Percentiles rank a stretch among this genome's conserved stretches.
Evolutionary conservation across 2,329 filamentous ascomycete genomes (phyloP).

Genomic region (Boeremia exigua): DNA sequence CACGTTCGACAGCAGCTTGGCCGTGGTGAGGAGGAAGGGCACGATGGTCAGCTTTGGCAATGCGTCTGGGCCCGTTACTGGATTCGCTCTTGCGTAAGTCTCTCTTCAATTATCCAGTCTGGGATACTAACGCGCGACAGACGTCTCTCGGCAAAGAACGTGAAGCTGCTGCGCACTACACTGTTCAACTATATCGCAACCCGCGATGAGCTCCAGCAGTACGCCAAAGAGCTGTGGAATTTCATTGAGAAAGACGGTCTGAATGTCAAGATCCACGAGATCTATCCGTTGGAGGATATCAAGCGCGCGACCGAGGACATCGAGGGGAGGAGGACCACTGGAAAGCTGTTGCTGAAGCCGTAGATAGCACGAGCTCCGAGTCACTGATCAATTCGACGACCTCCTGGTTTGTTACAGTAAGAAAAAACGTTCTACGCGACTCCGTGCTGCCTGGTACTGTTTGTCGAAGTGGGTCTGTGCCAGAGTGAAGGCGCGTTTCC

Average conservation of each 20-base stretch:
- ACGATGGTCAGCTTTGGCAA: constrained; percentile 82
- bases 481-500: background rate
- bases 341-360: constrained; percentile 76
- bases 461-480: background rate
- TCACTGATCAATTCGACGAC: too few species aligned
- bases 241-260: constrained; percentile 73
- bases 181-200: constrained; percentile 68
- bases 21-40: constrained; percentile 78
- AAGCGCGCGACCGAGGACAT: constrained; percentile 75
- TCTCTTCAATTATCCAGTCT: constrained; percentile 13
- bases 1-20: constrained; percentile 80
- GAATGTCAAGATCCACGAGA: constrained; percentile 74
- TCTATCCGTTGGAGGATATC: constrained; percentile 77
- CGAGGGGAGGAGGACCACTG: constrained; percentile 80
- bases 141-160: constrained; percentile 73
- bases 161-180: constrained; percentile 76
- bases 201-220: constrained; percentile 72
- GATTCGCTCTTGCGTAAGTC: constrained; percentile 67
- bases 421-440: background rate
- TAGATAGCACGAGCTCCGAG: background rate
- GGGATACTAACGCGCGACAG: constrained; percentile 31
- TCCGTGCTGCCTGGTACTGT: background rate
- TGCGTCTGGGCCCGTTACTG: constrained; percentile 78
- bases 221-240: constrained; percentile 74
- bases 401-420: background rate